These are phyloP conservation scores for Candida labiduridarum DNA, from an alignment of 1,139 yeast genomes.

Conservation along the genomic window DNA sequence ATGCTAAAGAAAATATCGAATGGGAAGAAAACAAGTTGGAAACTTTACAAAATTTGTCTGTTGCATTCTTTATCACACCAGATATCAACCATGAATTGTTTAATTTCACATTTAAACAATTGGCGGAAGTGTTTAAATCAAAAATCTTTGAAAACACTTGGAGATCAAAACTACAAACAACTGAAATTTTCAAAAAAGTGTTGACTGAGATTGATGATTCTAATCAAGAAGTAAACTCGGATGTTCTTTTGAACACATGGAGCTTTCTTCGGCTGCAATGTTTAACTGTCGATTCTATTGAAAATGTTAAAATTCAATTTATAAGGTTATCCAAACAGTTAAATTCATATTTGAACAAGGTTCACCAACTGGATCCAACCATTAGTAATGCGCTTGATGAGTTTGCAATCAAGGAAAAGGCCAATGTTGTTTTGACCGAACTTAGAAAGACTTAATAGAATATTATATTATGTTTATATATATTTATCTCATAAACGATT, in stretches of 20 bases:
- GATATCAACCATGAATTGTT: conserved; percentile 25
- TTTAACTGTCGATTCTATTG: conserved; percentile 52
- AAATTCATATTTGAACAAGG: conserved; percentile 18
- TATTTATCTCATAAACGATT: conserved; percentile 13
- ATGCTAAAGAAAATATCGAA: conserved; percentile 30
- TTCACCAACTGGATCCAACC: conserved; percentile 1
- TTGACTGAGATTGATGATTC: conserved; percentile 15
- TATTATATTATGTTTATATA: background rate
- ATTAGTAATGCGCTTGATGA: conserved; percentile 26
- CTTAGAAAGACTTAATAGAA: conserved; percentile 13
- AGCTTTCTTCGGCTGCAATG: conserved; percentile 29
- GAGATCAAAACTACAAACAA: conserved; percentile 54
- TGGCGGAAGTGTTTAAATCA: conserved; percentile 27
- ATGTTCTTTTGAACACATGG: conserved; percentile 27
- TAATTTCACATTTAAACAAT: conserved; percentile 24
- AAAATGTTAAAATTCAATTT: conserved; percentile 60
- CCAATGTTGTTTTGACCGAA: conserved; percentile 37
- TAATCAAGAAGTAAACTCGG: conserved; percentile 13
- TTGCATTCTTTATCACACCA: conserved; percentile 28
- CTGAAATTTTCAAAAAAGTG: conserved; percentile 34
- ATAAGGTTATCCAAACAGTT: conserved; percentile 33
- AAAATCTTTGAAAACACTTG: conserved; percentile 51
- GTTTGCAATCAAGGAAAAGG: conserved; percentile 28
- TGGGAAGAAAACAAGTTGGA: conserved; percentile 41
- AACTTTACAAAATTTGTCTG: conserved; percentile 35